A percentile compares a stretch with the other conserved stretches of the same genome.
Evolutionary conservation across 2,329 filamentous ascomycete species (phyloP).

Genomic region (Gyromitra esculenta): DNA sequence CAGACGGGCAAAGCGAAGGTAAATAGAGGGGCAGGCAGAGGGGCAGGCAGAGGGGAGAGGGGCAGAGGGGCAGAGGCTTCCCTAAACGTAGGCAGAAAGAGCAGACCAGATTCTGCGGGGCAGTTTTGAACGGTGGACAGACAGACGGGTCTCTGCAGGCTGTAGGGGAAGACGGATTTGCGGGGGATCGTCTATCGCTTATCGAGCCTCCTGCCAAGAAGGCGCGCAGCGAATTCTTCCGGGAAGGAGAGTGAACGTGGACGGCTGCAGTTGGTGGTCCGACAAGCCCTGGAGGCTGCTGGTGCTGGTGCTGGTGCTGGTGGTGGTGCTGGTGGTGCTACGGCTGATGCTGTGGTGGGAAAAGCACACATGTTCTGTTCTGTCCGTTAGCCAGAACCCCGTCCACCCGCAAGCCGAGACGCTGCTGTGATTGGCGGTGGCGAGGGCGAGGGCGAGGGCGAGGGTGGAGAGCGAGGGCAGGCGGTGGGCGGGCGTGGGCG

Average conservation of each 20-base stretch:
- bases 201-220: conserved; percentile 50
- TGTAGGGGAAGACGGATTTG: conserved; percentile 40
- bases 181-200: conserved; percentile 53
- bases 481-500: conserved; percentile 1
- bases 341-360: conserved; percentile 29
- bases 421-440: conserved; percentile 26
- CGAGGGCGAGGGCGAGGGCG: too few relatives aligned
- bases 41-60: neutral
- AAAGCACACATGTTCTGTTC: conserved; percentile 15
- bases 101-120: conserved; percentile 22
- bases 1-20: conserved; percentile 6
- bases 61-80: neutral
- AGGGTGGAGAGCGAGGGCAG: too few relatives aligned
- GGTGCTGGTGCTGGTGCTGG: conserved; percentile 9
- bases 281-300: conserved; percentile 17
- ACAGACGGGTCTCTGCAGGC: conserved; percentile 31
- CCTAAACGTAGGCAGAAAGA: neutral
- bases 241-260: conserved; percentile 41
- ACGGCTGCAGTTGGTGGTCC: conserved; percentile 46
- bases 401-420: conserved; percentile 33
- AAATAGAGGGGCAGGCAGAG: conserved; percentile 1
- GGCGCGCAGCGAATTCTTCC: conserved; percentile 46
- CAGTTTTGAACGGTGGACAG: conserved; percentile 13
- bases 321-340: conserved; percentile 35
- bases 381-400: conserved; percentile 19